Percentiles rank a stretch among this genome's conserved stretches.
These are phyloP conservation scores for Spathaspora gorwiae DNA, from an alignment of 805 yeast genomes.

Conservation along the genomic window DNA sequence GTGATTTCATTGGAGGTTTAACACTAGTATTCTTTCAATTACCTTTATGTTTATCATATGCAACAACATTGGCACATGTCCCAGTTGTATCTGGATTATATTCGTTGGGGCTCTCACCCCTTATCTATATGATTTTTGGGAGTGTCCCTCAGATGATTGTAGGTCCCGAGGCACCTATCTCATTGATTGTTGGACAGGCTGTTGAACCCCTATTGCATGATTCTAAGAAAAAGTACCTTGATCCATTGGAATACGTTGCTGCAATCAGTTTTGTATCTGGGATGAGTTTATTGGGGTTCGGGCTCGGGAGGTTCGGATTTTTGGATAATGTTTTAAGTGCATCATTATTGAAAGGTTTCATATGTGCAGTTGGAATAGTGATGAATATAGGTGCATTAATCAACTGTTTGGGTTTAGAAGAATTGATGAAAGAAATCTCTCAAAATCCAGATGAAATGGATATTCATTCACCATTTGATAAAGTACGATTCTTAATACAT, in stretches of 20 bases:
- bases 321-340: slow-evolving; percentile 40
- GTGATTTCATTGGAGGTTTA: slow-evolving; percentile 78
- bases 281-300: slow-evolving; percentile 62
- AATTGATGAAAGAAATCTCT: slow-evolving; percentile 35
- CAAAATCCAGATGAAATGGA: slow-evolving; percentile 30
- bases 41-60: slow-evolving; percentile 60
- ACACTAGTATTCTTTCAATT: slow-evolving; percentile 88
- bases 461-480: slow-evolving; percentile 62
- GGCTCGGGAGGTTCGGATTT: slow-evolving; percentile 81
- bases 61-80: slow-evolving; percentile 39
- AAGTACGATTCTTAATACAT: slow-evolving; percentile 51
- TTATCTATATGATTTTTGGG: slow-evolving; percentile 38
- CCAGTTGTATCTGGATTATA: slow-evolving; percentile 38
- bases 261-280: slow-evolving; percentile 76
- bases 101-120: slow-evolving; percentile 36
- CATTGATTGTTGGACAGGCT: slow-evolving; percentile 43
- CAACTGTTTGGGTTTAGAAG: slow-evolving; percentile 64
- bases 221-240: slow-evolving; percentile 21
- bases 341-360: slow-evolving; percentile 39
- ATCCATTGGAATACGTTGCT: slow-evolving; percentile 54
- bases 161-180: slow-evolving; percentile 45
- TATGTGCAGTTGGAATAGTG: slow-evolving; percentile 41
- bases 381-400: slow-evolving; percentile 60
- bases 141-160: slow-evolving; percentile 45
- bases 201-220: slow-evolving; percentile 41